Evolutionary conservation across 2,329 filamentous ascomycete genomes (phyloP).

Genomic region (Aspergillus texensis): DNA sequence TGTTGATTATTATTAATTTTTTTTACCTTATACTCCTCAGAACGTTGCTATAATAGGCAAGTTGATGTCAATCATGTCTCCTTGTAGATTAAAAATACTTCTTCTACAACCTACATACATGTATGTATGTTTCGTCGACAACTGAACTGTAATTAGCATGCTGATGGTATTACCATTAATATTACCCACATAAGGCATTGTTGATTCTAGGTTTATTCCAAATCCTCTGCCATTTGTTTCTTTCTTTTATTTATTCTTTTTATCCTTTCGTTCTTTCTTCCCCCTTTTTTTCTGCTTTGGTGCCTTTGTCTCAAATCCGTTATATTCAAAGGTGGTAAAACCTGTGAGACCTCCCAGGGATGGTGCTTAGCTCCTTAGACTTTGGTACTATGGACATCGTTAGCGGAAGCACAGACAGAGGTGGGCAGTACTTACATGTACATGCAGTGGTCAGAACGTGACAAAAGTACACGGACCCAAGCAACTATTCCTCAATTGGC

Average conservation of each 20-base stretch:
- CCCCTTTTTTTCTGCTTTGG: background rate
- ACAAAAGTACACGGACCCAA: slow-evolving; percentile 35
- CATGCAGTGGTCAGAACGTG: slow-evolving; percentile 18
- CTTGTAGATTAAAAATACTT: slow-evolving; percentile 3
- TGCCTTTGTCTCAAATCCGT: background rate
- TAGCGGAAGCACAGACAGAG: slow-evolving; percentile 8
- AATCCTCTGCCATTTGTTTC: background rate
- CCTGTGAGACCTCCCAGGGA: background rate
- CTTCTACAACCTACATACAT: background rate
- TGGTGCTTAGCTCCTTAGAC: slow-evolving; percentile 4
- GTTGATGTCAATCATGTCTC: slow-evolving; percentile 1
- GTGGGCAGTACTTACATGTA: slow-evolving; percentile 4
- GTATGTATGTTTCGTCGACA: slow-evolving; percentile 3
- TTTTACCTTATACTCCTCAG: background rate
- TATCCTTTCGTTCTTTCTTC: background rate
- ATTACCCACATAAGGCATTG: slow-evolving; percentile 6
- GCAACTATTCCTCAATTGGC: slow-evolving; percentile 30
- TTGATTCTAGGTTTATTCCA: slow-evolving; percentile 3
- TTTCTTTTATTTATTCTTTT: background rate
- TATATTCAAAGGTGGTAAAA: background rate
- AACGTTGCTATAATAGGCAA: background rate
- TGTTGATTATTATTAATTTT: background rate
- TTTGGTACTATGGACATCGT: slow-evolving; percentile 3
- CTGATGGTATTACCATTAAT: background rate
- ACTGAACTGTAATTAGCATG: slow-evolving; percentile 2